These are phyloP conservation scores for Rhizophagus clarus DNA, from an alignment of 192 early-diverging fungal species.

Conservation along the genomic window DNA sequence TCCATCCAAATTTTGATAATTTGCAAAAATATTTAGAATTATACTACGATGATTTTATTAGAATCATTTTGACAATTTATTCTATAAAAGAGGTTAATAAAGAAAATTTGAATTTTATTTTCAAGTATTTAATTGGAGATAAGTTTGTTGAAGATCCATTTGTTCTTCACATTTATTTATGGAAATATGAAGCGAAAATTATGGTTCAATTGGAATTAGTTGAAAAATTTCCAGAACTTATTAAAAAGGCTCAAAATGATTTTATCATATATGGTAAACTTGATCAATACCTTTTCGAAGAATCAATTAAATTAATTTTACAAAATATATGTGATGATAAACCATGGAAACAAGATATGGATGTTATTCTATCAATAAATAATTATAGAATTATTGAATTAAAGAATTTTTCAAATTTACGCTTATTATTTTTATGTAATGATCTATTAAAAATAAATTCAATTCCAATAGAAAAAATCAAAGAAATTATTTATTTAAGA, in stretches of 20 bases:
- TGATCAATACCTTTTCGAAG: neutral
- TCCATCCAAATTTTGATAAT: neutral
- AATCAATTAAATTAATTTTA: neutral
- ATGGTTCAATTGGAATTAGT: neutral
- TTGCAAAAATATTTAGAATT: neutral
- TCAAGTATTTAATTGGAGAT: neutral
- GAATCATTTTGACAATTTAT: neutral
- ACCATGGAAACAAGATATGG: neutral
- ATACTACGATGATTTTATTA: neutral
- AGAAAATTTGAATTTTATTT: neutral
- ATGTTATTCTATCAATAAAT: neutral
- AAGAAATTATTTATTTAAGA: neutral
- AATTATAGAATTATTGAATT: neutral
- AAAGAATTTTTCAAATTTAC: neutral
- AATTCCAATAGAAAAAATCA: neutral
- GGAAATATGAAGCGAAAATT: neutral
- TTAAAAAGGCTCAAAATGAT: neutral
- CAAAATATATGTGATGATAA: neutral
- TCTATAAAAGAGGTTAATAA: neutral
- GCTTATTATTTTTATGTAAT: neutral
- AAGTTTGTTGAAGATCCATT: neutral
- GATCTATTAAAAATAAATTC: neutral
- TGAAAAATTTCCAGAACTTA: neutral
- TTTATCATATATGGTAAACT: neutral
- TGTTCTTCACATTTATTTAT: neutral